Conservation (phyloP, 345 rosid genomes). For the Populus alba region DNA sequence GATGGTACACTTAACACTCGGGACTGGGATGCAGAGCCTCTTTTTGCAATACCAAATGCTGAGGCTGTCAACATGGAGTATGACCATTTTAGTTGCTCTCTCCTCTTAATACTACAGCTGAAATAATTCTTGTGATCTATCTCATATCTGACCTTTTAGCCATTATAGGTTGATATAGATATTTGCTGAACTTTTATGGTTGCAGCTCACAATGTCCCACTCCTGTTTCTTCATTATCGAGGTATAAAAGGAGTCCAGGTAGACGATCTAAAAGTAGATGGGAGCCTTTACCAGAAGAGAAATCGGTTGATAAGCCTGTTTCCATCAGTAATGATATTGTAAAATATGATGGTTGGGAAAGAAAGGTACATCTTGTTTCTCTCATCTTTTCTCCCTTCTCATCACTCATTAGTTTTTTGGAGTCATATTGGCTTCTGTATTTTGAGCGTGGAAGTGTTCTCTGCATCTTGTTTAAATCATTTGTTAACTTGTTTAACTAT, state of each 20-base stretch:
- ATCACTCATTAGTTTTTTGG: background rate
- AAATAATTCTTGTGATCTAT: background rate
- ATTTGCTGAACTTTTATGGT: conserved; percentile 1
- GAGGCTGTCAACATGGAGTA: conserved; percentile 53
- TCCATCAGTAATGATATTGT: conserved; percentile 35
- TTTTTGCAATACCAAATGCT: conserved; percentile 51
- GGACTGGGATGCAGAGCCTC: conserved; percentile 88
- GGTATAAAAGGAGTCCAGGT: conserved; percentile 59
- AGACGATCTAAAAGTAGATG: conserved; percentile 90
- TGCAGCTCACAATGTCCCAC: conserved; percentile 37
- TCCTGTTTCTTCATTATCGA: conserved; percentile 34
- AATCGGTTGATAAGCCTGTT: conserved; percentile 45
- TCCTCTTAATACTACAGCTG: background rate
- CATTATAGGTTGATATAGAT: background rate
- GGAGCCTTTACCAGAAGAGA: conserved; percentile 88
- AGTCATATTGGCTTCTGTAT: background rate
- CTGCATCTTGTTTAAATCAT: conserved; percentile 13
- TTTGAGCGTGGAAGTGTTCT: background rate
- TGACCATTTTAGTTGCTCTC: conserved; percentile 20
- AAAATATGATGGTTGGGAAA: conserved; percentile 62
- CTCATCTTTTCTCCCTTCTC: background rate
- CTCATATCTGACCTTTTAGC: background rate
- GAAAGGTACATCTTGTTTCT: conserved; percentile 45
- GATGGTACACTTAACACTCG: conserved; percentile 65
- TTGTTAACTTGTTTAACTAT: conserved; percentile 9